phyloP scores from a whole-genome alignment of 306 rosid genomes.

The Purshia tridentata region DNA sequence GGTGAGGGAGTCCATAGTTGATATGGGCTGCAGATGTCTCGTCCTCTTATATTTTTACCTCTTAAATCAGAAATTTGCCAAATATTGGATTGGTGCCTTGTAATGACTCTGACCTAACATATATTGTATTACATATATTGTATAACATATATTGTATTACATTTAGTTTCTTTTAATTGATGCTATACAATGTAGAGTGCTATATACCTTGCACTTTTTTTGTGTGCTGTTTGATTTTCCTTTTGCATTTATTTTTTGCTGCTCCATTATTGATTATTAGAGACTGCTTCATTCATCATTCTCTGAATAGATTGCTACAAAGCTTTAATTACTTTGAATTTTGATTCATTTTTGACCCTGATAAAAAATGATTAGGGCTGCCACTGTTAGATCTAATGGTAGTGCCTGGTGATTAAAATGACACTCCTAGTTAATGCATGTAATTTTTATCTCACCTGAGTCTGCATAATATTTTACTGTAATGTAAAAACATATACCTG shows the following conservation, averaged over 20 bases:
- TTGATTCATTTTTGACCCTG: neutral
- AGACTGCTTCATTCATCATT: neutral
- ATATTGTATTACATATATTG: neutral
- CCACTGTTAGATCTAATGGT: neutral
- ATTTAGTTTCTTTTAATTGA: neutral
- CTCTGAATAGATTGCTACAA: neutral
- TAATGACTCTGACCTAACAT: neutral
- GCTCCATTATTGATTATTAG: neutral
- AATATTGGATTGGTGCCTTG: neutral
- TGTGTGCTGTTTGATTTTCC: neutral
- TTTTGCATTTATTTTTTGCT: neutral
- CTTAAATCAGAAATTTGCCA: neutral
- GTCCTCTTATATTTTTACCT: constrained; percentile 20
- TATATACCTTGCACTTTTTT: neutral
- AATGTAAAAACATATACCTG: neutral
- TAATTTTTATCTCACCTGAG: neutral
- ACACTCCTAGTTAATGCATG: neutral
- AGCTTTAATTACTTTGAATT: neutral
- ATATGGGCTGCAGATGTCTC: constrained; percentile 10
- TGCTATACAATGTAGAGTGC: neutral
- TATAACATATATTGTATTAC: neutral
- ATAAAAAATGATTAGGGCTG: neutral
- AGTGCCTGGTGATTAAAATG: neutral
- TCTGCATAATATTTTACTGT: neutral
- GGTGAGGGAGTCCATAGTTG: constrained; percentile 47